phyloP scores from a whole-genome alignment of 306 rosid genomes.

The Cucumis cinereus region DNA sequence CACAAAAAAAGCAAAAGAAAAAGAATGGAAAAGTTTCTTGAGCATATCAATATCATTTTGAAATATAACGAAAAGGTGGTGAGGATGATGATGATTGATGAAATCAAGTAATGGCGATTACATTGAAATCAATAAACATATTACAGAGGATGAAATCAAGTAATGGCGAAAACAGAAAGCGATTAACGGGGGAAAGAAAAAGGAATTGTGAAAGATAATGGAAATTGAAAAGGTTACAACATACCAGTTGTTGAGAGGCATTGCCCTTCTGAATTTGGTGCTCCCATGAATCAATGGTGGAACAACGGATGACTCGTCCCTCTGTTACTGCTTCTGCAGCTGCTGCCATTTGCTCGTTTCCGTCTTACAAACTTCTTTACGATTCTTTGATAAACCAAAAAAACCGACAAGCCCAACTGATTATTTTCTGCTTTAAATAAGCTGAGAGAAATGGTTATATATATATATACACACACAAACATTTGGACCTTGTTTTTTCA shows the following conservation, averaged over 20 bases:
- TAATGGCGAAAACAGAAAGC: background rate
- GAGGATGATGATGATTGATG: background rate
- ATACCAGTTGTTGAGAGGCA: conserved; percentile 39
- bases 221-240: conserved; percentile 2
- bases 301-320: conserved; percentile 46
- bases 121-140: background rate
- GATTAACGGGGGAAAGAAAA: too few relatives aligned
- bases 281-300: conserved; percentile 44
- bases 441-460: background rate
- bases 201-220: background rate
- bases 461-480: too few relatives aligned
- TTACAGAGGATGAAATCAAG: background rate
- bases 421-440: conserved; percentile 10
- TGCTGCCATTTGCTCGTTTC: conserved; percentile 9
- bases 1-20: background rate
- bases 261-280: conserved; percentile 40
- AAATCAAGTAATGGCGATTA: background rate
- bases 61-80: background rate
- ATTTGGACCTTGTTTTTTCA: background rate
- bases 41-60: background rate
- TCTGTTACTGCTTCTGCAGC: conserved; percentile 25
- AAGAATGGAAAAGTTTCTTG: background rate
- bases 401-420: background rate
- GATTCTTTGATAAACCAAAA: background rate
- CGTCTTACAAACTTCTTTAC: background rate